Evolutionary conservation across 192 early-diverging fungal genomes (phyloP).

Genomic region (Backusella mclennaniae): DNA sequence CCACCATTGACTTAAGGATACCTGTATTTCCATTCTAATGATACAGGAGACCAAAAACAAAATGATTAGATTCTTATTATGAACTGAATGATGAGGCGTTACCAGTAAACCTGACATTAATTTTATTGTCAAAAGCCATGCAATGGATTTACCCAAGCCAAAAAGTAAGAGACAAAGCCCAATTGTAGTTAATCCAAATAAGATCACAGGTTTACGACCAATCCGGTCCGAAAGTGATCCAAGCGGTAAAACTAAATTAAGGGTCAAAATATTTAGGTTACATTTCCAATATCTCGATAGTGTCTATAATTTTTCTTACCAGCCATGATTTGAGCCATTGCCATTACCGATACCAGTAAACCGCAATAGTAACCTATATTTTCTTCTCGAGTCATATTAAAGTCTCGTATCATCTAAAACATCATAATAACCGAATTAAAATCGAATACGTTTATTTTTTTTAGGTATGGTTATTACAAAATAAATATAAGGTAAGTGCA

Average conservation of each 20-base stretch:
- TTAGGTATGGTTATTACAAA: not conserved
- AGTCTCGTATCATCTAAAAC: conserved; percentile 53
- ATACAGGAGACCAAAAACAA: too few species aligned
- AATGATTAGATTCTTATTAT: too few species aligned
- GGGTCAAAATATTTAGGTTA: not conserved
- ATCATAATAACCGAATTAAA: not conserved
- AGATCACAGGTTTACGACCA: conserved; percentile 64
- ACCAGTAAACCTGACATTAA: conserved; percentile 54
- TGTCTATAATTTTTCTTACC: conserved; percentile 22
- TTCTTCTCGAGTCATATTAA: conserved; percentile 59
- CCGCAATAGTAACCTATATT: conserved; percentile 48
- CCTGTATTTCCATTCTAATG: conserved; percentile 59
- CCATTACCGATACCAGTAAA: conserved; percentile 47
- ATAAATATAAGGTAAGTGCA: conserved; percentile 13
- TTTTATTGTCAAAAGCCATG: conserved; percentile 52
- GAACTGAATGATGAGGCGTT: not conserved
- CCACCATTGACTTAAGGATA: conserved; percentile 66
- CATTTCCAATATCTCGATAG: not conserved
- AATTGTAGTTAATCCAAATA: conserved; percentile 69
- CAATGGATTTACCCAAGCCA: conserved; percentile 54
- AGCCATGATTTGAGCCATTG: conserved; percentile 47
- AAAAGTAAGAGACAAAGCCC: conserved; percentile 58
- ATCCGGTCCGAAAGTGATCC: conserved; percentile 67
- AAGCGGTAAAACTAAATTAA: conserved; percentile 45
- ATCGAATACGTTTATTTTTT: not conserved